Evolutionary conservation across 768 basidiomycete species (phyloP).

Genomic region (Candolleomyces aberdarensis): DNA sequence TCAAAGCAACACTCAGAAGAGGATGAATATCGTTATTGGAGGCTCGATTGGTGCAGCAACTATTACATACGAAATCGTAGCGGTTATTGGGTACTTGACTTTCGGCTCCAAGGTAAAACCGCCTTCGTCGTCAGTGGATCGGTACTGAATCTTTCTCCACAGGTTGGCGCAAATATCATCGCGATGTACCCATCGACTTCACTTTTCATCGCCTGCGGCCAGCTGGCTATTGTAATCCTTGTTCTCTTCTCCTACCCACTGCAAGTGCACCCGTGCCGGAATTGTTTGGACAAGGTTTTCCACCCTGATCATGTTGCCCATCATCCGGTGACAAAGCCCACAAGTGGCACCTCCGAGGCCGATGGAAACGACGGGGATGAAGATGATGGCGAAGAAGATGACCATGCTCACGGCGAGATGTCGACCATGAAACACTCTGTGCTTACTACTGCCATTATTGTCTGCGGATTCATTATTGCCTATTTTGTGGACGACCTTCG

Average conservation of each 20-base stretch:
- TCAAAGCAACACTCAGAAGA: slow-evolving; percentile 68
- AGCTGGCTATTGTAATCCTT: slow-evolving; percentile 86
- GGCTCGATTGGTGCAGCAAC: slow-evolving; percentile 84
- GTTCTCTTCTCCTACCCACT: slow-evolving; percentile 93
- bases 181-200: slow-evolving; percentile 93
- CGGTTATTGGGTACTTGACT: slow-evolving; percentile 86
- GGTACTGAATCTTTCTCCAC: neutral
- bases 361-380: slow-evolving; percentile 43
- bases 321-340: slow-evolving; percentile 13
- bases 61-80: slow-evolving; percentile 85
- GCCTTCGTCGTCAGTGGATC: neutral
- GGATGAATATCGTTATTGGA: slow-evolving; percentile 87
- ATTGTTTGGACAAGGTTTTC: slow-evolving; percentile 90
- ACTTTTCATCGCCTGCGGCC: slow-evolving; percentile 88
- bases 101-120: slow-evolving; percentile 77
- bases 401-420: slow-evolving; percentile 61
- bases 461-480: slow-evolving; percentile 65
- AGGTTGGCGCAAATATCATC: slow-evolving; percentile 92
- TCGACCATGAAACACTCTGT: slow-evolving; percentile 60
- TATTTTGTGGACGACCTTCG: slow-evolving; percentile 77
- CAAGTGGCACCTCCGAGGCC: slow-evolving; percentile 19
- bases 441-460: slow-evolving; percentile 66
- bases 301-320: slow-evolving; percentile 32
- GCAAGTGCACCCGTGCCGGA: slow-evolving; percentile 91
- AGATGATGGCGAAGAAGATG: slow-evolving; percentile 47